Evolutionary conservation across 2,329 filamentous ascomycete species (phyloP).

Genomic region (Fusarium gaditjirri): DNA sequence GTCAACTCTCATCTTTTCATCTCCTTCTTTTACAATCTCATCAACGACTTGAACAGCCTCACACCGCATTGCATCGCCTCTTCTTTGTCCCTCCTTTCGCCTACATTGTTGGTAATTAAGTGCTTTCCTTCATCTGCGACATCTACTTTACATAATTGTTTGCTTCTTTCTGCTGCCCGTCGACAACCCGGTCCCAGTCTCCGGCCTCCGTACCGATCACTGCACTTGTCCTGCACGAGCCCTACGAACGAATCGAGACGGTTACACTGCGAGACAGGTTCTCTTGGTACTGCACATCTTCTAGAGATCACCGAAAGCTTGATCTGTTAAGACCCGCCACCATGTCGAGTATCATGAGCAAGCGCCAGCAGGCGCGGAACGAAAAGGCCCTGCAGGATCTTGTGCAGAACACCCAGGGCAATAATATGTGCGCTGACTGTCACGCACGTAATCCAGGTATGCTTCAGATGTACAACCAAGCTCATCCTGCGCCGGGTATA

Average conservation of each 20-base stretch:
- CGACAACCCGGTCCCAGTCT: constrained; percentile 25
- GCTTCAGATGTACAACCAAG: constrained; percentile 45
- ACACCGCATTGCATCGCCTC: constrained; percentile 9
- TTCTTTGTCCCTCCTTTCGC: constrained; percentile 34
- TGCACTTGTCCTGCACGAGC: constrained; percentile 26
- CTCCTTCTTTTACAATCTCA: constrained; percentile 29
- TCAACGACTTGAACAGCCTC: constrained; percentile 21
- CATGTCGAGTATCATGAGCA: constrained; percentile 84
- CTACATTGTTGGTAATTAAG: constrained; percentile 26
- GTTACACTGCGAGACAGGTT: constrained; percentile 30
- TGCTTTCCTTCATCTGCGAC: constrained; percentile 32
- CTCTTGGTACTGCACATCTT: constrained; percentile 15
- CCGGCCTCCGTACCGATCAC: constrained; percentile 24
- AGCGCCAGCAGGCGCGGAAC: constrained; percentile 97
- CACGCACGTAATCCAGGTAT: constrained; percentile 89
- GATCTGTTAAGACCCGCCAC: constrained; percentile 14
- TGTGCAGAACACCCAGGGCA: constrained; percentile 83
- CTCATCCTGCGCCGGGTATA: background rate
- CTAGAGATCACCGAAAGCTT: background rate
- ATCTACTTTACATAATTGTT: constrained; percentile 19
- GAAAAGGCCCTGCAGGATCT: constrained; percentile 92
- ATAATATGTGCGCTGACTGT: constrained; percentile 95
- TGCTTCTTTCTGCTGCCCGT: constrained; percentile 24
- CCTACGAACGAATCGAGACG: constrained; percentile 32
- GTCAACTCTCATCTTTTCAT: constrained; percentile 26